Evolutionary conservation across 352 stramenopile species (phyloP).

Genomic region (Discostella stelligera): DNA sequence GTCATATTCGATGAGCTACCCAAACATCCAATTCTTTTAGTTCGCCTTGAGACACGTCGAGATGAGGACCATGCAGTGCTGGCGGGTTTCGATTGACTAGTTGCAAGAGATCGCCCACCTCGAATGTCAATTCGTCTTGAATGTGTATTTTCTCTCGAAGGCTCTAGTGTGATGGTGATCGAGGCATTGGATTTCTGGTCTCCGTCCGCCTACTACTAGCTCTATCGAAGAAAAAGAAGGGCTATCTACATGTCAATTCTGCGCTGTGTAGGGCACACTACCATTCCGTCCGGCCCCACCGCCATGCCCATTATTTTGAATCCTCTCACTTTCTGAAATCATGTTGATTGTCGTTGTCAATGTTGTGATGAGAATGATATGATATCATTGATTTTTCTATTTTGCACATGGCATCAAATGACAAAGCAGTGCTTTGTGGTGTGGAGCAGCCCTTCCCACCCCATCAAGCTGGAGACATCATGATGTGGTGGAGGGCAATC

Average conservation of each 20-base stretch:
- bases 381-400: neutral
- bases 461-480: no score
- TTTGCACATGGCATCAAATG: neutral
- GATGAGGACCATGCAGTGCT: neutral
- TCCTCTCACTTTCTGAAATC: neutral
- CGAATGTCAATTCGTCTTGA: neutral
- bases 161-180: neutral
- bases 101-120: neutral
- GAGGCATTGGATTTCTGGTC: neutral
- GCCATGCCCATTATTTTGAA: neutral
- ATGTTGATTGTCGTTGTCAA: neutral
- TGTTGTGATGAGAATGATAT: neutral
- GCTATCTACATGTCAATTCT: neutral
- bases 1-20: neutral
- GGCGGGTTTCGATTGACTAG: neutral
- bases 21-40: neutral
- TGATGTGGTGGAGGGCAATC: no score
- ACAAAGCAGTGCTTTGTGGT: neutral
- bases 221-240: neutral
- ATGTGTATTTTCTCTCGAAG: neutral
- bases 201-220: neutral
- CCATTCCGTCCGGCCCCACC: neutral
- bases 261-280: neutral
- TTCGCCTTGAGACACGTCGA: slow-evolving; percentile 3
- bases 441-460: neutral